Percentiles rank a stretch among this genome's conserved stretches.
These are phyloP conservation scores for Parathielavia appendiculata DNA, from an alignment of 495 filamentous ascomycete genomes.

Conservation along the genomic window DNA sequence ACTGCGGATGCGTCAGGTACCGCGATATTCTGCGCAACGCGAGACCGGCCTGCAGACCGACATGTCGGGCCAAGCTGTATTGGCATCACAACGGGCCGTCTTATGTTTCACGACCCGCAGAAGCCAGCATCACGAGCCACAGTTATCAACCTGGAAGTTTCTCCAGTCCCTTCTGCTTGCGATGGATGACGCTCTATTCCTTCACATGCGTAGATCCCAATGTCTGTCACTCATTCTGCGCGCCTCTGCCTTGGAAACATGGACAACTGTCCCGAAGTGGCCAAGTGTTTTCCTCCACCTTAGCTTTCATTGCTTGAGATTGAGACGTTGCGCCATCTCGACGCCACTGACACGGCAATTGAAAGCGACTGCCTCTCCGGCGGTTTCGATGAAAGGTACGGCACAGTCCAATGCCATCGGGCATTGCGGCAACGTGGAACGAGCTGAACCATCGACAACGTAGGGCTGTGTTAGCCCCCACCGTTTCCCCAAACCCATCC, in stretches of 20 bases:
- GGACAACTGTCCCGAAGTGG: too few species aligned
- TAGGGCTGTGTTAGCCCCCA: constrained; percentile 9
- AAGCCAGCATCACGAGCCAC: constrained; percentile 5
- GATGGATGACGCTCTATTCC: too few species aligned
- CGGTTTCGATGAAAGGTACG: background rate
- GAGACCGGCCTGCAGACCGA: background rate
- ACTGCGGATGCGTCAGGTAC: background rate
- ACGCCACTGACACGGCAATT: background rate
- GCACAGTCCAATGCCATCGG: background rate
- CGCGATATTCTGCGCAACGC: background rate
- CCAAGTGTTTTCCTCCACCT: too few species aligned
- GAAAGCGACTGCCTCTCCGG: background rate
- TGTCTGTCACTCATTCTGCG: background rate
- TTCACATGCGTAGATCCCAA: background rate
- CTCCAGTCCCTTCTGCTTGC: background rate
- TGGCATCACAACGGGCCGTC: background rate
- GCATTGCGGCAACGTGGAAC: background rate
- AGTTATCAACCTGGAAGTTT: background rate
- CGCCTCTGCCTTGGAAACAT: background rate
- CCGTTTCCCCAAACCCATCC: background rate
- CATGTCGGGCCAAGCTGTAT: background rate
- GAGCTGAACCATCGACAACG: background rate
- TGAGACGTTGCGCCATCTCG: background rate
- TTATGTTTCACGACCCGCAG: constrained; percentile 1
- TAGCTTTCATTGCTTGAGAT: too few species aligned